A percentile compares a stretch with the other conserved stretches of the same genome.
Conservation (phyloP, 495 filamentous ascomycete genomes). For the Xylaria venustula region DNA sequence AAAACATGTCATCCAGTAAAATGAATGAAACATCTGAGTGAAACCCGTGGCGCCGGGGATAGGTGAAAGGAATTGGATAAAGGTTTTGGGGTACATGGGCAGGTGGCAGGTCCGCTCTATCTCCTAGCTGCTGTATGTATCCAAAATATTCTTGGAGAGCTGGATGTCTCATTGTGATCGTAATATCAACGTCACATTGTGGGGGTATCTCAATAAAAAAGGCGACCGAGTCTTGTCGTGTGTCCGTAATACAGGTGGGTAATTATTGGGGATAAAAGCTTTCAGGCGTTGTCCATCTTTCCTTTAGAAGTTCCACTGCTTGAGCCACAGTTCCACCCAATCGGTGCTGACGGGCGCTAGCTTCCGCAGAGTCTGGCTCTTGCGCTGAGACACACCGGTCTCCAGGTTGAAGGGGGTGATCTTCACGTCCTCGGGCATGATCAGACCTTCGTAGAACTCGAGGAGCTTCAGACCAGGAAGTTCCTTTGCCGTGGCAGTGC, state of each 20-base stretch:
- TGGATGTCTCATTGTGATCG: background rate
- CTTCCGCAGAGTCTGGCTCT: constrained; percentile 15
- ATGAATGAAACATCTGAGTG: too few relatives aligned
- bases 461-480: constrained; percentile 25
- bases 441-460: constrained; percentile 22
- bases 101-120: too few relatives aligned
- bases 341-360: constrained; percentile 22
- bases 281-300: background rate
- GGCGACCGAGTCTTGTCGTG: constrained; percentile 1
- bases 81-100: too few relatives aligned
- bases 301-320: constrained; percentile 29
- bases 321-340: constrained; percentile 36
- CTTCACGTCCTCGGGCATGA: constrained; percentile 4
- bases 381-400: constrained; percentile 8
- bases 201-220: constrained; percentile 12
- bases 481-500: constrained; percentile 10
- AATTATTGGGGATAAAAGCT: background rate
- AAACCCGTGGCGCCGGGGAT: too few relatives aligned
- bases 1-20: background rate
- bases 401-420: constrained; percentile 17
- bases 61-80: too few relatives aligned
- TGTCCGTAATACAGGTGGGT: background rate
- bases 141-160: background rate
- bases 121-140: too few relatives aligned
- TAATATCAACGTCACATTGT: background rate